A percentile compares a stretch with the other conserved stretches of the same genome.
Conservation (phyloP, 345 rosid species). For the Populus nigra region DNA sequence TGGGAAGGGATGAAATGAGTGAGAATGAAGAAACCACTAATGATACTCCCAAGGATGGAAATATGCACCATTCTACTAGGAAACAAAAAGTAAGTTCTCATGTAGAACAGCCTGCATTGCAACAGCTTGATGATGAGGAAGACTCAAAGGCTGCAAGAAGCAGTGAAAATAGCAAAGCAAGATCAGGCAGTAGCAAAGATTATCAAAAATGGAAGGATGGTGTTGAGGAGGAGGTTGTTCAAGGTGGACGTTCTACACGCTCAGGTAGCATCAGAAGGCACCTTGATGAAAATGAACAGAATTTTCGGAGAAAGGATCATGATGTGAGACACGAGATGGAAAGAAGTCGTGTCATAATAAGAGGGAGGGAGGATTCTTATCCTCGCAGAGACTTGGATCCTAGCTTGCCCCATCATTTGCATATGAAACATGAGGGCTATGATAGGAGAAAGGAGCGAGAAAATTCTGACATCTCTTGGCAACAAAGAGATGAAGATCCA, state of each 20-base stretch:
- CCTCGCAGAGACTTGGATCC: slow-evolving; percentile 59
- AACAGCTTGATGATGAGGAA: slow-evolving; percentile 63
- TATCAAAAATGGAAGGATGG: slow-evolving; percentile 59
- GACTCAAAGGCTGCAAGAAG: slow-evolving; percentile 81
- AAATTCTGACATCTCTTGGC: slow-evolving; percentile 54
- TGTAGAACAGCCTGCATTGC: slow-evolving; percentile 38
- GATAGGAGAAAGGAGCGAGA: slow-evolving; percentile 71
- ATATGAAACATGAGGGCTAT: slow-evolving; percentile 51
- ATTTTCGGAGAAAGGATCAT: slow-evolving; percentile 54
- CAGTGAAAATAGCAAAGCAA: slow-evolving; percentile 85
- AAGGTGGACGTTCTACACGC: slow-evolving; percentile 49
- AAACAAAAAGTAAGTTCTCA: slow-evolving; percentile 41
- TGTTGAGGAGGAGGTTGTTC: slow-evolving; percentile 82
- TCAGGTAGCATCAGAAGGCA: slow-evolving; percentile 41
- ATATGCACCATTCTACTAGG: slow-evolving; percentile 26
- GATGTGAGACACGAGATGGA: slow-evolving; percentile 63
- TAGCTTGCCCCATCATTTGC: slow-evolving; percentile 36
- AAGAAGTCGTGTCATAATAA: slow-evolving; percentile 41
- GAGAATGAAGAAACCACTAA: slow-evolving; percentile 24
- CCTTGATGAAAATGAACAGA: slow-evolving; percentile 51
- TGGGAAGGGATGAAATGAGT: slow-evolving; percentile 42
- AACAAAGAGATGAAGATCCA: slow-evolving; percentile 60
- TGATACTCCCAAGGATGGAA: slow-evolving; percentile 33
- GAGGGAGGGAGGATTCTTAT: slow-evolving; percentile 57
- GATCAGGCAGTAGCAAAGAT: slow-evolving; percentile 83